Conservation (phyloP, 495 filamentous ascomycete species). For the Endocarpon pusillum region DNA sequence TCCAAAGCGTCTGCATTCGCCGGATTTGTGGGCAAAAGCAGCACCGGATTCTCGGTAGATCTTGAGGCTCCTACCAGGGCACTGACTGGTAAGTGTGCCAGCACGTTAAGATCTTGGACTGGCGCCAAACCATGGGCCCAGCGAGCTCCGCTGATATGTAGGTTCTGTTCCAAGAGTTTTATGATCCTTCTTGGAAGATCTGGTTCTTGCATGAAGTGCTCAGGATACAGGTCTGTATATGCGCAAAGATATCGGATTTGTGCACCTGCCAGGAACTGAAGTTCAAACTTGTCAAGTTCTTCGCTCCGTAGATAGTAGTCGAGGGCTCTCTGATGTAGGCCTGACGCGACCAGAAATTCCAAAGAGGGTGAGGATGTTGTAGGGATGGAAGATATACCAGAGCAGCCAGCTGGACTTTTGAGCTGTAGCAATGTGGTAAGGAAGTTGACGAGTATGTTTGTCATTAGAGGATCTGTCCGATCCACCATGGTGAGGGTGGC, state of each 20-base stretch:
- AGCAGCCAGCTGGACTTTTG: constrained; percentile 20
- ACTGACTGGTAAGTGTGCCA: constrained; percentile 39
- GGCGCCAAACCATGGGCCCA: constrained; percentile 35
- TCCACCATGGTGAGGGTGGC: constrained; percentile 61
- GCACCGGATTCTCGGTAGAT: constrained; percentile 26
- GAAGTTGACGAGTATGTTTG: constrained; percentile 61
- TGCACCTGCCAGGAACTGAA: constrained; percentile 32
- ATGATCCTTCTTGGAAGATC: constrained; percentile 27
- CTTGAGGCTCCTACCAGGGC: constrained; percentile 33
- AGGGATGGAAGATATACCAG: constrained; percentile 18
- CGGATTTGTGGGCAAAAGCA: constrained; percentile 30
- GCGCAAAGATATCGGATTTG: constrained; percentile 40
- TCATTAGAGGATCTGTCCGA: constrained; percentile 58
- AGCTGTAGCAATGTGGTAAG: constrained; percentile 45
- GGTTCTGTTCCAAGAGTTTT: constrained; percentile 23
- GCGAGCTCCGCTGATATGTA: constrained; percentile 27
- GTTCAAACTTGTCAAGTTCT: constrained; percentile 31
- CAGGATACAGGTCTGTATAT: constrained; percentile 37
- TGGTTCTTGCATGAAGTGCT: constrained; percentile 30
- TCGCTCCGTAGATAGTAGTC: constrained; percentile 36
- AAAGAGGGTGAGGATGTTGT: constrained; percentile 35
- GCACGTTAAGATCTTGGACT: constrained; percentile 35
- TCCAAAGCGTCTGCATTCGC: constrained; percentile 36
- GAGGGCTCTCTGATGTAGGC: constrained; percentile 31
- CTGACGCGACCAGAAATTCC: constrained; percentile 34